Evolutionary conservation across 2,329 filamentous ascomycete genomes (phyloP).

Genomic region (Alternaria longipes): DNA sequence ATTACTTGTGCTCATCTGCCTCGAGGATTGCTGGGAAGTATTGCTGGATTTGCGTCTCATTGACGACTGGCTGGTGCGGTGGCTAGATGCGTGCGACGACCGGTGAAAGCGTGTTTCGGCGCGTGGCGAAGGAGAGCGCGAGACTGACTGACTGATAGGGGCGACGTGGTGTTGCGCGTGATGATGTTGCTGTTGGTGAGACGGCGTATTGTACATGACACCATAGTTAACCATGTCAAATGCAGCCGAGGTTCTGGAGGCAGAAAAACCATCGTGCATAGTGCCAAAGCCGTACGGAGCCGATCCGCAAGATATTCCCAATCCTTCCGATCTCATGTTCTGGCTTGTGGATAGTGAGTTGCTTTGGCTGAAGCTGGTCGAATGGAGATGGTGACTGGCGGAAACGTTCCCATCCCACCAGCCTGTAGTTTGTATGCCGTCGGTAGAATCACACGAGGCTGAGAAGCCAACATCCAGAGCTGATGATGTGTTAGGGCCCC

Average conservation of each 20-base stretch:
- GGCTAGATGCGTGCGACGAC: slow-evolving; percentile 31
- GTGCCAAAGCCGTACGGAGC: slow-evolving; percentile 31
- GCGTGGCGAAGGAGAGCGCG: slow-evolving; percentile 35
- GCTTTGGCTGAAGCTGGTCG: slow-evolving; percentile 30
- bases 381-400: slow-evolving; percentile 21
- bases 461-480: slow-evolving; percentile 45
- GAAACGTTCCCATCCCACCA: slow-evolving; percentile 42
- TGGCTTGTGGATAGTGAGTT: slow-evolving; percentile 32
- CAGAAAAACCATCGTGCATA: background rate
- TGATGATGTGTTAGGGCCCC: slow-evolving; percentile 40
- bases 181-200: slow-evolving; percentile 3
- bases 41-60: slow-evolving; percentile 34
- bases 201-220: slow-evolving; percentile 28
- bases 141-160: slow-evolving; percentile 30
- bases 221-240: slow-evolving; percentile 26
- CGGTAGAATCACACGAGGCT: slow-evolving; percentile 41
- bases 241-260: slow-evolving; percentile 21
- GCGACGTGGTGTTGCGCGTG: slow-evolving; percentile 22
- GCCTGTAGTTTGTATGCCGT: slow-evolving; percentile 33
- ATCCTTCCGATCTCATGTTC: slow-evolving; percentile 31
- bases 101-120: slow-evolving; percentile 41
- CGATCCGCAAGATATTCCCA: slow-evolving; percentile 45
- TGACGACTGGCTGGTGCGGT: slow-evolving; percentile 18
- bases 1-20: slow-evolving; percentile 52
- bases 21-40: slow-evolving; percentile 36